Evolutionary conservation across 306 rosid species (phyloP), one percentile per base, ranked within the genome.

Genomic region (Echinosophora koreensis): DNA sequence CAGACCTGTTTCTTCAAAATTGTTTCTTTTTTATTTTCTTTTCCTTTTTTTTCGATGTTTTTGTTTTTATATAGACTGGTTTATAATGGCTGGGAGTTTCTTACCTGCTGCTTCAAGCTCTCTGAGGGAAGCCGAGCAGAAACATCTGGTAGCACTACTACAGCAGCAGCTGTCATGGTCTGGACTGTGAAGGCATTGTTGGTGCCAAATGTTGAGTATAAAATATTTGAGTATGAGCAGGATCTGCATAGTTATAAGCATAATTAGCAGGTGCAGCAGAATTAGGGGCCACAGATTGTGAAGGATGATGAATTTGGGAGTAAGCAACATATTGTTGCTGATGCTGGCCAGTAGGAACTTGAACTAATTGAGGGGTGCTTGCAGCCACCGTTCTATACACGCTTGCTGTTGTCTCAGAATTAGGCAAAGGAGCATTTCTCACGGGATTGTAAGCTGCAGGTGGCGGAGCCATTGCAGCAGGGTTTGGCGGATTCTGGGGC

Each of bases 221-320:
- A 83, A 84, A 89, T 6, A 90, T 30, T 80, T 84, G 88, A 38
- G 80, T 81, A 83, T 84, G 82, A 37, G 87, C 76, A 27, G 92
- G 85, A 42, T 90, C 90, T 1, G 79, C 65, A 73, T 65, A 90
- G 67, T 89, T 89, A 57, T 87, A 89, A 7, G 82, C 78, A 80
- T 88, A 92, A 73, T 71, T 88, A 8, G 84, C 71, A 17, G 84
- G 30, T 15, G 80, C 79, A 9, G 86, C 89, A 1, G 93, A 66
- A 72, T 66, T 61, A 16, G 92, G 86, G 16, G 86, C 77, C 65
- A 69, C 69, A 0, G 91, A 77, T 67, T 90, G 94, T 50, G 97
- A 84, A 11, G 88, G 97, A 61, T 92, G 93, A 74, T 86, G 90
- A 71, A 88, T 80, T 66, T 92, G 93, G 22, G 93, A 50, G 81